Evolutionary conservation across 169 alveolate genomes (phyloP).

Genomic region (Plasmodium malariae): DNA sequence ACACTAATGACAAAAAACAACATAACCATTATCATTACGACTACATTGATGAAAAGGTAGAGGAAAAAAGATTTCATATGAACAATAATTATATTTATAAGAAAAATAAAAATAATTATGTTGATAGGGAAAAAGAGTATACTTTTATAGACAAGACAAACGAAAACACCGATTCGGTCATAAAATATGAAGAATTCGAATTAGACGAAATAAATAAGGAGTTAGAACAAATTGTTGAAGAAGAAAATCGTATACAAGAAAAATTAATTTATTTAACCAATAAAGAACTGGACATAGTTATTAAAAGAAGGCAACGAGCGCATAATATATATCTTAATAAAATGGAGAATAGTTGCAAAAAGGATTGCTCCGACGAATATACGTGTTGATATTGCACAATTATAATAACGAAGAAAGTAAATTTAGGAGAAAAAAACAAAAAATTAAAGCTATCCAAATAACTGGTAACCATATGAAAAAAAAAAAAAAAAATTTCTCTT

Average conservation of each 20-base stretch:
- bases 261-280: conserved; percentile 48
- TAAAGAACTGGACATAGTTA: conserved; percentile 48
- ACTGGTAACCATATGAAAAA: no score
- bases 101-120: background rate
- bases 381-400: background rate
- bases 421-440: background rate
- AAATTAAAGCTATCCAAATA: no score
- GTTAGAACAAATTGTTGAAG: conserved; percentile 61
- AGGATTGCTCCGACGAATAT: background rate
- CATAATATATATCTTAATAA: background rate
- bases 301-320: conserved; percentile 19
- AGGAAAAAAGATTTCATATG: background rate
- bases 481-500: no score
- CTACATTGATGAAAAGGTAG: background rate
- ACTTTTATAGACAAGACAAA: background rate
- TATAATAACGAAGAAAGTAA: conserved; percentile 2
- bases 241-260: conserved; percentile 68
- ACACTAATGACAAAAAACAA: background rate
- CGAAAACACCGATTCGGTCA: conserved; percentile 12
- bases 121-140: background rate
- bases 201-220: conserved; percentile 58
- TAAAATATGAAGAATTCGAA: conserved; percentile 54
- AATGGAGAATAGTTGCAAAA: conserved; percentile 8
- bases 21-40: background rate
- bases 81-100: conserved; percentile 4